These are phyloP conservation scores for Hyaloscypha finlandica DNA, from an alignment of 495 filamentous ascomycete genomes.

Conservation along the genomic window DNA sequence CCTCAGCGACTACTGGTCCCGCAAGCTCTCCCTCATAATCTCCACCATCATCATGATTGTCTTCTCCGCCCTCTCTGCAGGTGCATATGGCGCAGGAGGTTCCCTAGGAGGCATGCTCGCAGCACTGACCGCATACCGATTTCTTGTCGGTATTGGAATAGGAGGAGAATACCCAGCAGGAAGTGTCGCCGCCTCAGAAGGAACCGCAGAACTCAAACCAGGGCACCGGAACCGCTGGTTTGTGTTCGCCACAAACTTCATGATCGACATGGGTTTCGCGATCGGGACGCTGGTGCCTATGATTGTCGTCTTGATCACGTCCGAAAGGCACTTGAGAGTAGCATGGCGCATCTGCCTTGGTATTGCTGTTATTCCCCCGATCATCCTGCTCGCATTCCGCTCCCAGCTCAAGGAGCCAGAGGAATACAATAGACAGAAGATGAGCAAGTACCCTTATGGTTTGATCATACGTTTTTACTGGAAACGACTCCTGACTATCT, in stretches of 20 bases:
- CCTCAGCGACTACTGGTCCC: conserved; percentile 76
- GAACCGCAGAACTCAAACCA: conserved; percentile 72
- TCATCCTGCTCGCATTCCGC: conserved; percentile 72
- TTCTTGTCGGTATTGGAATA: conserved; percentile 64
- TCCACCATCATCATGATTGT: conserved; percentile 81
- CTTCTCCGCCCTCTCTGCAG: conserved; percentile 74
- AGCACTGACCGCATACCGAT: conserved; percentile 78
- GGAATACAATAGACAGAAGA: conserved; percentile 59
- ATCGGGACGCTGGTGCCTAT: conserved; percentile 73
- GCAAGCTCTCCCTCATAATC: conserved; percentile 75
- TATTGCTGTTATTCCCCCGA: conserved; percentile 75
- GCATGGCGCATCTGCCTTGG: conserved; percentile 78
- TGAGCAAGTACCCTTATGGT: conserved; percentile 53
- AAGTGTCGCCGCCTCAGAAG: conserved; percentile 79
- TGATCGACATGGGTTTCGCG: conserved; percentile 81
- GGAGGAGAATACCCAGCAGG: conserved; percentile 89
- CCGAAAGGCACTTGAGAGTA: conserved; percentile 65
- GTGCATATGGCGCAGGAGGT: conserved; percentile 67
- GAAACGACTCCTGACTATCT: conserved; percentile 55
- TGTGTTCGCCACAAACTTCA: conserved; percentile 86
- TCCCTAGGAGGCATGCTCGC: conserved; percentile 67
- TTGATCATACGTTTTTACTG: conserved; percentile 59
- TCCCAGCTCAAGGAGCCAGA: conserved; percentile 79
- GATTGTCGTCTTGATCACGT: conserved; percentile 66
- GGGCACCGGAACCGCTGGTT: conserved; percentile 87